Base-by-base conservation (phyloP, 192 early-diverging fungal species). In the Spinellus fusiger region DNA sequence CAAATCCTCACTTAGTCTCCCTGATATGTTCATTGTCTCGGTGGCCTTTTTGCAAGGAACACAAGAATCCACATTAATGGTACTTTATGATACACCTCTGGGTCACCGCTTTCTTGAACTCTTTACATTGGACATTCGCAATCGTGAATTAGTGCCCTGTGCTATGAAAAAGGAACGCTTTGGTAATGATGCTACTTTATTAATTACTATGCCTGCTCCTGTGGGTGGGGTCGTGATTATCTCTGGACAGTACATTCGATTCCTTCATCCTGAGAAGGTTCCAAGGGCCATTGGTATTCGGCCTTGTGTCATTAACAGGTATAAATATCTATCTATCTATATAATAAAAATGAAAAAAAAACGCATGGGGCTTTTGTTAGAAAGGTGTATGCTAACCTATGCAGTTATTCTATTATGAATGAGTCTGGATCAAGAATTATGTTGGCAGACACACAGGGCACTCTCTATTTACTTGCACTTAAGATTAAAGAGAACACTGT, bases 361-460 rank as follows among this genome's bases (percentile, higher is more conserved):
- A n/a, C n/a, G n/a, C n/a, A n/a, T n/a, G n/a, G n/a, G n/a, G n/a
- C n/a, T n/a, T n/a, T n/a, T n/a, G n/a, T n/a, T n/a, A n/a, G n/a
- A n/a, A n/a, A n/a, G n/a, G n/a, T n/a, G n/a, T n/a, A n/a, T n/a
- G n/a, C n/a, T n/a, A n/a, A n/a, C n/a, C n/a, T n/a, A n/a, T n/a
- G 12, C 13, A 66, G 83, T 64, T 79, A 71, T 59, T 78, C 73
- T 13, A 73, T 71, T 33, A 68, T 90, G 4, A 85, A 86, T 62
- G 51, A 64, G 15, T 66, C 79, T 15, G 73, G 77, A 38, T 54
- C 66, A 23, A 78, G 88, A 49, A 84, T 83, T 61, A 76, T 94
- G 20, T 55, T 94, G 1, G 84, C 85, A 4, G 92, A 93, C 68
- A 65, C 79, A 25, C 66, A 73, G 7, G 91, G 91, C 26, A 69